Evolutionary conservation across 1,139 yeast genomes (phyloP), one percentile per base, ranked within the genome.

Genomic region (Lodderomyces pseudojiufengensis): DNA sequence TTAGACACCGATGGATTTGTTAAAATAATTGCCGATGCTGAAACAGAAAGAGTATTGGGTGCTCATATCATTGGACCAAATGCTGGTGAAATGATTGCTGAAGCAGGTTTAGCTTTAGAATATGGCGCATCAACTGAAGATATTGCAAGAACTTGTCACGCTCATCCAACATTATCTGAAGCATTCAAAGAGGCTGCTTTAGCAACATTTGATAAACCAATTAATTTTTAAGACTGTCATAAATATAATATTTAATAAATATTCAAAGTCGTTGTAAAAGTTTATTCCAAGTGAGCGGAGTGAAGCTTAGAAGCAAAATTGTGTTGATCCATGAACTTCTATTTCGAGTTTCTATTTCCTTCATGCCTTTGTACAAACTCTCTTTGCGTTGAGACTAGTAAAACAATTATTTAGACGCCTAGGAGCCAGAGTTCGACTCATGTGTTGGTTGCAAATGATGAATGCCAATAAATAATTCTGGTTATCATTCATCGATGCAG

Each of bases 81-180:
- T 58, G 99, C 99, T 41, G 98, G 99, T 69, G 99, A 94, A 75
- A 87, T 94, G 96, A 92, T 94, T 61, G 97, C 95, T 49, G 98
- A 94, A 72, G 97, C 90, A 45, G 95, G 95, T 49, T 77, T 94
- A 59, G 99, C 99, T 35, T 67, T 94, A 50, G 99, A 94, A 72
- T 94, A 94, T 68, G 99, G 99, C 65, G 99, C 98, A 38, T 82
- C 95, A 34, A 85, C 97, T 40, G 99, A 94, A 70, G 99, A 94
- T 59, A 76, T 94, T 57, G 95, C 97, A 45, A 84, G 97, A 72
- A 86, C 90, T 36, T 90, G 97, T 65, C 98, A 92, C 57, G 97
- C 98, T 42, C 99, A 94, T 69, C 99, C 99, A 63, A 92, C 99
- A 31, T 75, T 94, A 52, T 76, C 96, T 30, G 99, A 94, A 73